Base-by-base conservation (phyloP, 495 filamentous ascomycete species). In the Staphylotrichum tortipilum region DNA sequence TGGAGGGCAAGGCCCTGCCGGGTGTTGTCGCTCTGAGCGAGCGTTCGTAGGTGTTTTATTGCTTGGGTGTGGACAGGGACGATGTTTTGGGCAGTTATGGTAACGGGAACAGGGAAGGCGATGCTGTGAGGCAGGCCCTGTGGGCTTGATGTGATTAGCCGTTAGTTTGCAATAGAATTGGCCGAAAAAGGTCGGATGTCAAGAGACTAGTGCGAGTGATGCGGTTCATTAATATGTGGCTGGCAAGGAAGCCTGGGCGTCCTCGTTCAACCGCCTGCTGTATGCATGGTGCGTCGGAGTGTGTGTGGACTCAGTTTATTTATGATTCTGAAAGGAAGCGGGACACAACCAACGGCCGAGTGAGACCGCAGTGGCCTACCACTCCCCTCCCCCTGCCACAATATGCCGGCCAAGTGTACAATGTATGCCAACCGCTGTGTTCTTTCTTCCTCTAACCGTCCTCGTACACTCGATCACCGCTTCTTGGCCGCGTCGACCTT, bases 1-100 rank as follows among this genome's bases (percentile, higher is more conserved):
- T 99, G 48, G 92, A 99, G 78, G 92, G 94, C 67, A 97, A 97
- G 78, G 92, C 86, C 38, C 73, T 99, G 56, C 94, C 94, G 37
- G 92, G 94, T 75, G 90, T 99, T 49, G 72, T 79, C 58, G 90
- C 91, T 63, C 82, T 99, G 41, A 74, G 95, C 88, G 72, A 89
- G 85, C 86, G 59, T 57, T 57, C 63, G 57, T 60, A 60, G 41
- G 37, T 49, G 21, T 24, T 46, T 17, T 10, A 29, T 42, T 44
- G 35, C 43, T n/a, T 26, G 15, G 23, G 24, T 33, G 39, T 22
- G 10, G 18, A 31, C 2, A 14, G 9, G 7, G 10, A 7, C 5
- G n/a, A n/a, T n/a, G n/a, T n/a, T n/a, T 44, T 19, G 21, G 22
- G 33, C 33, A 23, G 33, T n/a, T n/a, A 26, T 39, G 17, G 46